Base-by-base conservation (phyloP, 768 basidiomycete species). In the Neoboletus subvelutipes region DNA sequence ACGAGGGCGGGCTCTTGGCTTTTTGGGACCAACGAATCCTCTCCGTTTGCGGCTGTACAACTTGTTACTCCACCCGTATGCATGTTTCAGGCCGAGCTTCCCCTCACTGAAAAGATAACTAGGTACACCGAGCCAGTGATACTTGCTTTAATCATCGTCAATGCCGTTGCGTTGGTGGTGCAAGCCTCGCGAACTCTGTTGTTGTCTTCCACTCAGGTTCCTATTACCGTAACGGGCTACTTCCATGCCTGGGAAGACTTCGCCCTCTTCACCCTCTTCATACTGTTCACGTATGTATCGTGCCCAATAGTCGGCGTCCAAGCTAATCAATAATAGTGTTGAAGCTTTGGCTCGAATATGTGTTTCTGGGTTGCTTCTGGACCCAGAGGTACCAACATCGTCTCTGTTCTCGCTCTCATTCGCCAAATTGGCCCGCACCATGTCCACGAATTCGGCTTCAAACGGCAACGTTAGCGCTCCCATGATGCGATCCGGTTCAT, bases 201-300 rank as follows among this genome's bases (percentile, higher is more conserved):
- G 20, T 74, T 88, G 4, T 73, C 82, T n/a, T 37, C 75, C 74
- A n/a, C 67, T 71, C 41, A 72, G 74, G 64, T 69, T 2, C 68
- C 77, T 11, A 71, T 80, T 9, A 78, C 81, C 37, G 75, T 80
- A 22, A 72, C 67, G 48, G 93, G 93, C 9, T 98, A 90, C 75
- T 97, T 98, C 74, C 84, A 87, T 57, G 61, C 73, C 13, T 98
- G 95, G 95, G 92, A 94, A 65, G 95, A 98, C 71, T 87, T 83
- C 65, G 85, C 79, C 20, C 76, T 98, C n/a, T 92, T 98, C 70
- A 81, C 66, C 20, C 74, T 98, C 52, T 98, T 98, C 73, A 73
- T 87, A 56, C 65, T 91, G 63, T 98, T 93, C 79, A 94, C 93
- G 89, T 88, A 74, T 66, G 63, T 62, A 5, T 37, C 11, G 5